Base-by-base conservation (phyloP, 768 basidiomycete genomes). In the Suillus lakei region DNA sequence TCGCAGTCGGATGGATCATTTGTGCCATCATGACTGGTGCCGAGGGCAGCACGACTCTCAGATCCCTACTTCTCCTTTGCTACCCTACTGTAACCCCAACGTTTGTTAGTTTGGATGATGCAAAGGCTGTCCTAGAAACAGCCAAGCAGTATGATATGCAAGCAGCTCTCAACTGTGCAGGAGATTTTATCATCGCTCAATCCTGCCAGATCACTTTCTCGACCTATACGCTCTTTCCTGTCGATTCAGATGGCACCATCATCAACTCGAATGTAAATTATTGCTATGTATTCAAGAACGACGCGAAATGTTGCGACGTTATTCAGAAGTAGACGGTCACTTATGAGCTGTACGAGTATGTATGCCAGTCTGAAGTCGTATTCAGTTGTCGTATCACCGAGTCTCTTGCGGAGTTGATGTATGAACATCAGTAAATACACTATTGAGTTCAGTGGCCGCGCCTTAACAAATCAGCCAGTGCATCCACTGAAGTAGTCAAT, bases 11-110 rank as follows among this genome's bases (percentile, higher is more conserved):
- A 50, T 15, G 23, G 5, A 50, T 50, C 48, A 5, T 43, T 62
- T 15, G 67, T 75, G 8, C 76, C 81, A 71, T 82, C 39, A 75
- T 84, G 44, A 73, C 78, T 36, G 76, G 83, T 76, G 64, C 78
- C 36, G 85, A 85, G 69, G 75, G 78, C 67, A 74, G 70, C 59
- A 71, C 70, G 15, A 80, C 78, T 3, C 65, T 85, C 41, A 64
- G 73, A 32, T 64, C 74, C 10, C 69, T 84, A 9, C 76, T 85
- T 6, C 73, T 77, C 10, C 73, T 81, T 41, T 80, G 81, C 68
- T 79, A 82, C 55, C 83, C 84, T 53, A 30, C 26, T 13, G 30
- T 26, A 10, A 43, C 32, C 8, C 46, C 56, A 13, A 28, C 46
- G 5, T 63, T 64, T 13, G 12, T 26, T 50, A 67, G 13, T 61